Conservation (phyloP, 176 grass and related monocot genomes). For the Musa acuminata region DNA sequence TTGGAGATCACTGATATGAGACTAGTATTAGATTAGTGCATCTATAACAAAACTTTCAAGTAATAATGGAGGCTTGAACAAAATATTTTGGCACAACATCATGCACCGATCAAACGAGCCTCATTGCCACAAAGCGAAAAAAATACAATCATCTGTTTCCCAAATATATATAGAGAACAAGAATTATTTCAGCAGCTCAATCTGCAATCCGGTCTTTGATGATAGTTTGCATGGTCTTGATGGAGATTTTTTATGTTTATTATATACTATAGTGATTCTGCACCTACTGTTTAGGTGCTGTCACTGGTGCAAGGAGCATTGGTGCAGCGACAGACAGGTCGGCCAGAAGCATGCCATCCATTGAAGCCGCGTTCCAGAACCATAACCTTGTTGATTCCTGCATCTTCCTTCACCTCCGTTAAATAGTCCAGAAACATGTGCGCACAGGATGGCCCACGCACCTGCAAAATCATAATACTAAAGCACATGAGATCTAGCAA, state of each 20-base stretch:
- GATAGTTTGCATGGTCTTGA: not conserved
- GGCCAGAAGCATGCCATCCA: conserved; percentile 65
- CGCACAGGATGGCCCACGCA: conserved; percentile 70
- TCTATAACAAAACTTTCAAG: not conserved
- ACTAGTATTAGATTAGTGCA: not conserved
- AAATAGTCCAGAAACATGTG: conserved; percentile 53
- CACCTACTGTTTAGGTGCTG: conserved; percentile 9
- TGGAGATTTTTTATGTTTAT: not conserved
- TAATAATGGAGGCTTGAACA: not conserved
- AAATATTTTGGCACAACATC: not conserved
- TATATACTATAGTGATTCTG: not conserved
- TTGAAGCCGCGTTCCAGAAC: conserved; percentile 81
- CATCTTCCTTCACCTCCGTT: conserved; percentile 40
- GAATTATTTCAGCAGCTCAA: not conserved
- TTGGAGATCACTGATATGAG: not conserved
- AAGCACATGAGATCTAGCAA: not conserved
- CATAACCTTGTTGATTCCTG: conserved; percentile 41
- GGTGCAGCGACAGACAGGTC: conserved; percentile 61
- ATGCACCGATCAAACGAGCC: not conserved
- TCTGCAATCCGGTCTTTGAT: not conserved
- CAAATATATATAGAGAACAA: not conserved
- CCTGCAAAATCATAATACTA: conserved; percentile 31
- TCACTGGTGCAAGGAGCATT: conserved; percentile 50
- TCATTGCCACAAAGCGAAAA: not conserved
- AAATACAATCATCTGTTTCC: not conserved